A percentile compares a stretch with the other conserved stretches of the same genome.
phyloP scores from a whole-genome alignment of 2,329 filamentous ascomycete species.

The Thelonectria olida region DNA sequence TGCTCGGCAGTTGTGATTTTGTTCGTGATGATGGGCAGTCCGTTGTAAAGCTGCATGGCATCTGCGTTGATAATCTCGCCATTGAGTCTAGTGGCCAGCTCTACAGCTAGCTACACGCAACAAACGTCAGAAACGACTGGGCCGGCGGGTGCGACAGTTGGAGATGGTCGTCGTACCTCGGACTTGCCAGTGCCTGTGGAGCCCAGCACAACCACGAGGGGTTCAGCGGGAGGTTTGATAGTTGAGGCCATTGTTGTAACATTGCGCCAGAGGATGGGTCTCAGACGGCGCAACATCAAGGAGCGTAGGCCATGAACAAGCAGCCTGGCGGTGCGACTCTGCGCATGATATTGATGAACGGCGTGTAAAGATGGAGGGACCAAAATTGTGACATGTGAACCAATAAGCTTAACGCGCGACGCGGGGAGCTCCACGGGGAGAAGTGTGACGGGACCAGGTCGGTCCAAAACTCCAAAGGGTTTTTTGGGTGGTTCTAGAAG shows the following conservation, averaged over 20 bases:
- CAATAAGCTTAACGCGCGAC: background rate
- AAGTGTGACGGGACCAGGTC: background rate
- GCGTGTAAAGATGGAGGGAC: background rate
- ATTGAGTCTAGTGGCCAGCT: slow-evolving; percentile 82
- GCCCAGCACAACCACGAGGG: slow-evolving; percentile 84
- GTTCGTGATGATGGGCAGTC: slow-evolving; percentile 94
- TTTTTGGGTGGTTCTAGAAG: slow-evolving; percentile 5
- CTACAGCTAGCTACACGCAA: slow-evolving; percentile 78
- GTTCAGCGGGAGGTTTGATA: slow-evolving; percentile 55
- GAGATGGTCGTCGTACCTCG: slow-evolving; percentile 66
- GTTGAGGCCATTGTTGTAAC: slow-evolving; percentile 50
- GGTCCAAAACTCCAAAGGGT: background rate
- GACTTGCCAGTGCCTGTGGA: slow-evolving; percentile 95
- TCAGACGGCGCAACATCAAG: slow-evolving; percentile 42
- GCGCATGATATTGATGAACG: background rate
- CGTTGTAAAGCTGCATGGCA: slow-evolving; percentile 96
- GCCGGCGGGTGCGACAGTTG: slow-evolving; percentile 13
- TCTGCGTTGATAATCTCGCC: slow-evolving; percentile 98
- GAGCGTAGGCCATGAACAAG: slow-evolving; percentile 20
- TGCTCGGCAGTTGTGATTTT: slow-evolving; percentile 82
- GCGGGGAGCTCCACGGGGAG: background rate
- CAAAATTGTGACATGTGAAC: slow-evolving; percentile 1
- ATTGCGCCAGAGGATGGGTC: slow-evolving; percentile 43
- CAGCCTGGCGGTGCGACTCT: background rate
- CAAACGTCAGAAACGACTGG: slow-evolving; percentile 14